These are phyloP conservation scores for Leccinum pachyderme DNA, from an alignment of 1,284 basidiomycete genomes.

Conservation along the genomic window DNA sequence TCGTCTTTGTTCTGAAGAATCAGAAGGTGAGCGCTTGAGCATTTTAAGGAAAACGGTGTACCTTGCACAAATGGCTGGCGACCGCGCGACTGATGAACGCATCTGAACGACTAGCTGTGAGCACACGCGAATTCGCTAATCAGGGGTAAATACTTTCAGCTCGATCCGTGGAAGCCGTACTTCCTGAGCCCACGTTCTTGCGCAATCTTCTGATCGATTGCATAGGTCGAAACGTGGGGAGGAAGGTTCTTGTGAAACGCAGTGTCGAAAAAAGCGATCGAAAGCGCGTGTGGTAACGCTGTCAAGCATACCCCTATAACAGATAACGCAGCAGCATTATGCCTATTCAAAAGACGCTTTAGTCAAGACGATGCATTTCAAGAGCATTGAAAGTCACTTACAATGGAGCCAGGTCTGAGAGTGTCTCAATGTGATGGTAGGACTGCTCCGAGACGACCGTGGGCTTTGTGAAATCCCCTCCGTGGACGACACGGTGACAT, in stretches of 20 bases:
- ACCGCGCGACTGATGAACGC: conserved; percentile 63
- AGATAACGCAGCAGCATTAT: conserved; percentile 60
- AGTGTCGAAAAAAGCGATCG: conserved; percentile 81
- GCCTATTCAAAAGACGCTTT: conserved; percentile 36
- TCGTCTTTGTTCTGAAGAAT: conserved; percentile 32
- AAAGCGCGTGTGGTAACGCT: conserved; percentile 58
- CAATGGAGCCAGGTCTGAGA: conserved; percentile 80
- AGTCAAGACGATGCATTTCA: background rate
- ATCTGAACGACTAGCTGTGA: conserved; percentile 41
- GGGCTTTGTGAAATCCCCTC: conserved; percentile 70
- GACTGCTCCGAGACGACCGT: conserved; percentile 63
- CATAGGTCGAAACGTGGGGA: conserved; percentile 70
- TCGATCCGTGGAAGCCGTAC: conserved; percentile 87
- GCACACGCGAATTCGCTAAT: background rate
- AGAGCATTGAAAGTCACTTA: conserved; percentile 38
- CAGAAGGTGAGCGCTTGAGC: background rate
- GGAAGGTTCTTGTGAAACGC: conserved; percentile 81
- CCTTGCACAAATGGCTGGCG: conserved; percentile 56
- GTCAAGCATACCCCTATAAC: conserved; percentile 63
- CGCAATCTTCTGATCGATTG: conserved; percentile 66
- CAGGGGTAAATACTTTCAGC: conserved; percentile 44
- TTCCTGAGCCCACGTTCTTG: conserved; percentile 69
- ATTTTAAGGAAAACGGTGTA: conserved; percentile 11
- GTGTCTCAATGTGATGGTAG: conserved; percentile 67
- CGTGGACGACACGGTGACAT: conserved; percentile 81